Base-by-base conservation (phyloP, 345 rosid species). In the Theobroma cacao region DNA sequence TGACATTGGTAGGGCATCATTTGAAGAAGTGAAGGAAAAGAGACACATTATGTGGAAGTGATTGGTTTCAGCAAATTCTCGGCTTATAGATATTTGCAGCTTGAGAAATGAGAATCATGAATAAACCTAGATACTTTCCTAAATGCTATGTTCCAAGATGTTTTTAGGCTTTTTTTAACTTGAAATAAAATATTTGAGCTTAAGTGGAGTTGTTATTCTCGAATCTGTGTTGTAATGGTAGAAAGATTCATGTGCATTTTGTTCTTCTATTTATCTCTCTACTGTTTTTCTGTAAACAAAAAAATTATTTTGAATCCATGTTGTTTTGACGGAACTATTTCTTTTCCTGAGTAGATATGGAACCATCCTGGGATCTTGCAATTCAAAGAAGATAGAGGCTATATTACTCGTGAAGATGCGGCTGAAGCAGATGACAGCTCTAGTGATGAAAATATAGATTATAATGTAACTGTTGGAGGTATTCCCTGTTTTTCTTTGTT, bases 341-440 rank as follows among this genome's bases (percentile, higher is more conserved):
- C 9, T 80, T 77, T 72, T 82, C 34, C 52, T 63, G 88, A 73
- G 81, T 86, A 97, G 99, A 94, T 97, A 84, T 92, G 97, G 94
- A 97, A 97, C 85, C 99, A 97, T 89, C 99, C 99, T 78, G 98
- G 98, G 74, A 97, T 97, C 84, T 84, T 94, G 81, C 98, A 94
- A 83, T 81, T 97, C 77, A 97, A 95, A 80, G 95, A 86, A 79
- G 89, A 92, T 83, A 88, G 88, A 81, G 93, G 83, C 81, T 79
- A 80, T 60, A 80, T 81, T 18, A 86, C 82, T 69, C 94, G 82
- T 75, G 98, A 92, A 78, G 97, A 94, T 76, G 81, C 89, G 80
- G 88, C 81, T 63, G 98, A 94, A 75, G 89, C 89, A 41, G 99
- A 94, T 86, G 94, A 93, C 77, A 89, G 92, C 85, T 97, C 98